Evolutionary conservation across 208 protist genomes (phyloP).

Genomic region (Lotmaria passim): DNA sequence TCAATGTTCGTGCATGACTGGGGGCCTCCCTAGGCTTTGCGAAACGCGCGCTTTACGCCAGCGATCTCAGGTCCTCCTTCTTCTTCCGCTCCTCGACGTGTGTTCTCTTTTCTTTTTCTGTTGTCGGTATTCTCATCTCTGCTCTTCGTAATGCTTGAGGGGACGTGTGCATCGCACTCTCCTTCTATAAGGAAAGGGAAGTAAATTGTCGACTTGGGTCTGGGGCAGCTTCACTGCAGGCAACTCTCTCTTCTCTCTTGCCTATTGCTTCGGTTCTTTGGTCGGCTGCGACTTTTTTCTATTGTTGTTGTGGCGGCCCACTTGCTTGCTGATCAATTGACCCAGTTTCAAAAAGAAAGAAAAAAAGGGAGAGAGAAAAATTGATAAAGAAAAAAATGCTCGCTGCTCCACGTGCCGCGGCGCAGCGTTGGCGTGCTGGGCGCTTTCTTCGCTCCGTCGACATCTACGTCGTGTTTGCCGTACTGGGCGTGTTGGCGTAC

Average conservation of each 20-base stretch:
- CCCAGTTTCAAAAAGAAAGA: no score
- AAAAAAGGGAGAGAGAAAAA: background rate
- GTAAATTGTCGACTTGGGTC: no score
- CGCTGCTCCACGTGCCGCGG: background rate
- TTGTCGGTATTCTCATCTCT: no score
- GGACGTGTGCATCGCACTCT: background rate
- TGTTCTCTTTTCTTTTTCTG: no score
- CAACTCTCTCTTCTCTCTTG: background rate
- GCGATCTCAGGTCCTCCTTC: no score
- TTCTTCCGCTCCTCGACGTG: no score
- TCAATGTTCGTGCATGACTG: no score
- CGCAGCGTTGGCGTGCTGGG: slow-evolving; percentile 7
- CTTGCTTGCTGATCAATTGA: no score
- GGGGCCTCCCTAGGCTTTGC: no score
- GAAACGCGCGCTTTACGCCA: no score
- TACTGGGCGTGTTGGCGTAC: slow-evolving; percentile 32
- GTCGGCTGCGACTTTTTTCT: background rate
- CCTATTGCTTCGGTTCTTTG: background rate
- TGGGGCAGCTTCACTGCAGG: background rate
- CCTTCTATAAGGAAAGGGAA: background rate
- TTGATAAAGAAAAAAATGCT: slow-evolving; percentile 7
- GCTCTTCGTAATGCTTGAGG: no score
- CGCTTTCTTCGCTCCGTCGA: slow-evolving; percentile 31
- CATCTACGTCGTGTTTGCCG: slow-evolving; percentile 35
- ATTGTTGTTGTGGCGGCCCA: no score